Percentiles rank a stretch among this genome's conserved stretches.
These are phyloP conservation scores for Phylloboletellus chloephorus DNA, from an alignment of 1,284 basidiomycete genomes.

Conservation along the genomic window DNA sequence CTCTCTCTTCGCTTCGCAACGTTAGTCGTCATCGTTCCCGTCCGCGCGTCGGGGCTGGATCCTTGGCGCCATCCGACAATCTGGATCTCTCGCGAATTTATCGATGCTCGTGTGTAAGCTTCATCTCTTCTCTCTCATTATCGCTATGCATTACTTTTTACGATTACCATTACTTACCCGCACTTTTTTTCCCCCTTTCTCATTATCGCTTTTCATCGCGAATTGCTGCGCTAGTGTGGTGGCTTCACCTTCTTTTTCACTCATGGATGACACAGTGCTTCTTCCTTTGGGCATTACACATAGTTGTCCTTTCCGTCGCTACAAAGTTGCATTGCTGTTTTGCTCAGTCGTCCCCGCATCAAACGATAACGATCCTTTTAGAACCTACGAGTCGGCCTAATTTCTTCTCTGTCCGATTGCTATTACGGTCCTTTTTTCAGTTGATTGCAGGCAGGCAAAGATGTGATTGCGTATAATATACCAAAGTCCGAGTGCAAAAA, in stretches of 20 bases:
- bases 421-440: slow-evolving; percentile 4
- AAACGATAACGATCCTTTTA: slow-evolving; percentile 25
- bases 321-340: slow-evolving; percentile 31
- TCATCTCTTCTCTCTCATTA: slow-evolving; percentile 22
- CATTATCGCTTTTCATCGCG: slow-evolving; percentile 12
- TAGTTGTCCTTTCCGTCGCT: slow-evolving; percentile 24
- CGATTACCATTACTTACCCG: slow-evolving; percentile 17
- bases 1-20: slow-evolving; percentile 64
- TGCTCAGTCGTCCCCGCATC: slow-evolving; percentile 20
- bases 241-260: slow-evolving; percentile 10
- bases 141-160: slow-evolving; percentile 28
- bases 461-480: slow-evolving; percentile 14
- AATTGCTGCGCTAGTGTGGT: slow-evolving; percentile 26
- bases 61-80: slow-evolving; percentile 16
- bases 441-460: slow-evolving; percentile 11
- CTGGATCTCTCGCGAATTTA: slow-evolving; percentile 18
- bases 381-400: slow-evolving; percentile 22
- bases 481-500: slow-evolving; percentile 6
- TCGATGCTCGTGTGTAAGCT: slow-evolving; percentile 20
- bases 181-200: slow-evolving; percentile 11
- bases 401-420: slow-evolving; percentile 18
- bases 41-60: slow-evolving; percentile 20
- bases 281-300: slow-evolving; percentile 26
- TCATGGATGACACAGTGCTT: slow-evolving; percentile 26
- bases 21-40: slow-evolving; percentile 23